These are phyloP conservation scores for Pisolithus orientalis DNA, from an alignment of 768 basidiomycete genomes.

Conservation along the genomic window DNA sequence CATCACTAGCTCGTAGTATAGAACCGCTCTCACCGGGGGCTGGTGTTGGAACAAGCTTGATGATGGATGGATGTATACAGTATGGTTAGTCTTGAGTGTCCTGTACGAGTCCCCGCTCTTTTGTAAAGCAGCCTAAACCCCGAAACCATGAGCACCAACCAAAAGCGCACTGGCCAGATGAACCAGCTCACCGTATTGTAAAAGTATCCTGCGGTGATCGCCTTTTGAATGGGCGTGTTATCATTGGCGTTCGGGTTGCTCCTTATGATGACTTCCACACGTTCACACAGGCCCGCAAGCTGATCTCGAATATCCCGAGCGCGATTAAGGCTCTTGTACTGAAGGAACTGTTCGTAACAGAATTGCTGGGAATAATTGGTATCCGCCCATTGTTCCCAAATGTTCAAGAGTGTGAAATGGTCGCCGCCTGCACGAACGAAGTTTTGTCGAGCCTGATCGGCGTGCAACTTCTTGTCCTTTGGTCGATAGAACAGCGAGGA, in stretches of 20 bases:
- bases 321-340: constrained; percentile 89
- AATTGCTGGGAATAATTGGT: constrained; percentile 96
- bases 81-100: constrained; percentile 93
- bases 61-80: constrained; percentile 95
- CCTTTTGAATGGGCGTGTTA: constrained; percentile 90
- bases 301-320: constrained; percentile 97
- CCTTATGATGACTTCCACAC: constrained; percentile 88
- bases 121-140: constrained; percentile 73
- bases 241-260: constrained; percentile 91
- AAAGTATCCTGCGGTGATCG: constrained; percentile 91
- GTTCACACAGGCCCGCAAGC: constrained; percentile 90
- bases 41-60: constrained; percentile 94
- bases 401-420: constrained; percentile 95
- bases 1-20: constrained; percentile 97
- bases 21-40: constrained; percentile 81
- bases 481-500: constrained; percentile 93
- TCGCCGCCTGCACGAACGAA: constrained; percentile 95
- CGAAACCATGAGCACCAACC: neutral
- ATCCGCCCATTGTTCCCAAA: constrained; percentile 99
- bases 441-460: constrained; percentile 96
- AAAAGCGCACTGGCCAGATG: neutral
- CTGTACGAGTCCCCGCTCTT: constrained; percentile 96
- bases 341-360: constrained; percentile 92
- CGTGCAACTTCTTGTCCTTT: constrained; percentile 96
- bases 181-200: constrained; percentile 72